Base-by-base conservation (phyloP, 2,329 filamentous ascomycete genomes). In the Diatrype stigma region DNA sequence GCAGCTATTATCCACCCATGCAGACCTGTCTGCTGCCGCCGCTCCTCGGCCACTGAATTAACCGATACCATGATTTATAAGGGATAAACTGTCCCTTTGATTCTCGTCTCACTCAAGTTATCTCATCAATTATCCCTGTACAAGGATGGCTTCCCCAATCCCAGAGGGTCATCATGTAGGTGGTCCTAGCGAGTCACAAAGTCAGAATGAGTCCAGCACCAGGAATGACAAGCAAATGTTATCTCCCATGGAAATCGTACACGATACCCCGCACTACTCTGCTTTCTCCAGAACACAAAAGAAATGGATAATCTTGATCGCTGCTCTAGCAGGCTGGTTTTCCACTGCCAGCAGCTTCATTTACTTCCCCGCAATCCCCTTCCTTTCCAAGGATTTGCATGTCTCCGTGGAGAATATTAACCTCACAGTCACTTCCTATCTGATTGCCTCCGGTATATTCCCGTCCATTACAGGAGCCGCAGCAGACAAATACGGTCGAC, bases 371-470 rank as follows among this genome's bases (percentile, higher is more conserved):
- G 60, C 60, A 6, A 53, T 63, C 10, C 52, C 53, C 2, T 55
- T 54, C 5, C 42, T 64, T 3, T 57, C 61, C 4, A 32, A 40
- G 4, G 56, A 62, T 35, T 52, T 63, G 6, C 22, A 45, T 42
- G 57, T 61, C 2, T 53, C 51, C 14, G 45, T 61, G 10, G 51
- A 54, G 16, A 52, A 64, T 35, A 54, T 73, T 42, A 71, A 72
- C 40, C 49, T 72, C n/a, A 70, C 66, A 3, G 59, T 74, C 22
- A 73, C 72, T 1, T 67, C 69, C 1, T 73, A 73, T 44, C 64
- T 73, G 60, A 70, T 77, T 38, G 68, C 76, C 37, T 72, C 74
- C 58, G 74, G 66, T 6, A 55, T 76, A n/a, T 48, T 48, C 26
- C 46, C 46, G 8, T 28, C 46, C 14, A 30, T 48, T 34, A 42